These are phyloP conservation scores for Lagenidium giganteum DNA, from an alignment of 352 stramenopile species.

Conservation along the genomic window DNA sequence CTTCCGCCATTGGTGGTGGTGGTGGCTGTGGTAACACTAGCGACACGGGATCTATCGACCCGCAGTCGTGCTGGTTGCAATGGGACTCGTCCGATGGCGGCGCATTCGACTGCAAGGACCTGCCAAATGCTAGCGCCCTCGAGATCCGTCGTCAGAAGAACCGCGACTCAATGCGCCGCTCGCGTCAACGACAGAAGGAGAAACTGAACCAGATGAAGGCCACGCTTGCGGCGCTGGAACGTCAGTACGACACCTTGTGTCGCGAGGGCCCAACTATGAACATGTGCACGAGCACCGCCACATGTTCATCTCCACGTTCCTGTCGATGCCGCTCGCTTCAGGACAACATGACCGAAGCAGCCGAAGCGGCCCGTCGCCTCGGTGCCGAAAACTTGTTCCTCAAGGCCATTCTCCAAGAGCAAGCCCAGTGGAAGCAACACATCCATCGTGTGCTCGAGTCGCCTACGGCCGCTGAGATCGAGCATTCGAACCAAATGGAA, in stretches of 20 bases:
- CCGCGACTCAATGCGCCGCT: conserved; percentile 52
- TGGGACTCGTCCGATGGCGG: too few relatives aligned
- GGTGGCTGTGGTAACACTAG: too few relatives aligned
- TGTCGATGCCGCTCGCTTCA: not conserved
- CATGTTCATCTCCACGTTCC: not conserved
- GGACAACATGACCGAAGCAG: conserved; percentile 9
- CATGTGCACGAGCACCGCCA: conserved; percentile 13
- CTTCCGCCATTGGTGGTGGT: too few relatives aligned
- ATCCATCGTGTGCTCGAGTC: conserved; percentile 45
- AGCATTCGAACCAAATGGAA: too few relatives aligned
- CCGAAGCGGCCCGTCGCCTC: conserved; percentile 27
- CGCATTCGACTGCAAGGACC: conserved; percentile 24
- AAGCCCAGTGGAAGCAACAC: conserved; percentile 39
- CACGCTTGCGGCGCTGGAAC: conserved; percentile 30
- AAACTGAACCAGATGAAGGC: conserved; percentile 33
- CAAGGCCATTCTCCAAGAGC: conserved; percentile 37
- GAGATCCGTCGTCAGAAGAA: conserved; percentile 43
- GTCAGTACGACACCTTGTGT: conserved; percentile 34
- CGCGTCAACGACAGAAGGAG: conserved; percentile 39
- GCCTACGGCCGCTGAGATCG: too few relatives aligned
- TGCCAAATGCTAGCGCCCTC: conserved; percentile 24
- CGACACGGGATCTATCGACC: too few relatives aligned
- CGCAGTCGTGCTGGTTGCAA: too few relatives aligned
- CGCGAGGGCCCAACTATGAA: too few relatives aligned
- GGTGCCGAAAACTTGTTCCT: conserved; percentile 49